phyloP scores from a whole-genome alignment of 495 filamentous ascomycete genomes.

The Trichoderma orchidacearum region DNA sequence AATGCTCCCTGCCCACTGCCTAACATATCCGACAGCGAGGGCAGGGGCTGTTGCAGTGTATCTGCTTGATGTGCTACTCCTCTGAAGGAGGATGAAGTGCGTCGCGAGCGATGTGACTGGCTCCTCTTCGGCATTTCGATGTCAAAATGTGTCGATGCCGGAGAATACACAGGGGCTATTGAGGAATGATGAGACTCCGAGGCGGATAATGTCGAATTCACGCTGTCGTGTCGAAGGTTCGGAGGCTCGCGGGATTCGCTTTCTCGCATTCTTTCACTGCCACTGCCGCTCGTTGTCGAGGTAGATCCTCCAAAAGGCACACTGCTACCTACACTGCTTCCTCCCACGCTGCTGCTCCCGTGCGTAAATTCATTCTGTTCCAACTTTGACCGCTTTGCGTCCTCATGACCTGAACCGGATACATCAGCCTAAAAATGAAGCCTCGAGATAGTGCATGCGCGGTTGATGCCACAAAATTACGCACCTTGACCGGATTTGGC shows the following conservation, averaged over 20 bases:
- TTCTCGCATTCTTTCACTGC: constrained; percentile 25
- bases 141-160: constrained; percentile 4
- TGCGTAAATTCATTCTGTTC: constrained; percentile 6
- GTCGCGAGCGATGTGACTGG: constrained; percentile 16
- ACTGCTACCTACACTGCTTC: constrained; percentile 9
- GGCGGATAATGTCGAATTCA: constrained; percentile 22
- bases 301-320: constrained; percentile 8
- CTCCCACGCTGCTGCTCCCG: constrained; percentile 9
- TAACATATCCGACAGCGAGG: constrained; percentile 21
- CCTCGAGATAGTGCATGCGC: no score
- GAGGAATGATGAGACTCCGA: constrained; percentile 20
- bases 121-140: constrained; percentile 18
- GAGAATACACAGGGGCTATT: constrained; percentile 6
- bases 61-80: neutral
- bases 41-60: constrained; percentile 5
- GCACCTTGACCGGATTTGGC: constrained; percentile 31
- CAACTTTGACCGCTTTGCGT: constrained; percentile 26
- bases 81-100: neutral
- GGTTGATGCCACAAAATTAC: no score
- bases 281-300: constrained; percentile 11
- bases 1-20: constrained; percentile 4
- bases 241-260: constrained; percentile 23
- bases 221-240: constrained; percentile 21
- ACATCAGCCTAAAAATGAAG: no score
- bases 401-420: constrained; percentile 9